Evolutionary conservation across 257 asterid species (phyloP).

Genomic region (Lantana camara): DNA sequence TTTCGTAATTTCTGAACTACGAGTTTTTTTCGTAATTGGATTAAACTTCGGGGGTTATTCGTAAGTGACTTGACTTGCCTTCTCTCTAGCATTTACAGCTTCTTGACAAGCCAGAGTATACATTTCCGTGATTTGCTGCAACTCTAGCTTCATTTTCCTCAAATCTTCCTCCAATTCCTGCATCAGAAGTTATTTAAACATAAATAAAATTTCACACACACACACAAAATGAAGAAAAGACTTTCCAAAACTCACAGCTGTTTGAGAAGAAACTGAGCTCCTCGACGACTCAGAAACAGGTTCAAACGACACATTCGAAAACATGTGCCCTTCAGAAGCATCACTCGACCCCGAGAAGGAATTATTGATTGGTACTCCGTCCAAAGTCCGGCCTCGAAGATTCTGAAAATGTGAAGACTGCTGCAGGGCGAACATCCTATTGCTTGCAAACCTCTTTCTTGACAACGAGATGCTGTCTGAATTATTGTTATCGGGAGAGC

Average conservation of each 20-base stretch:
- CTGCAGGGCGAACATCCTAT: conserved; percentile 33
- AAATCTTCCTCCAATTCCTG: conserved; percentile 72
- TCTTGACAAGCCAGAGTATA: conserved; percentile 63
- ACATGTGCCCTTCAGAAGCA: conserved; percentile 33
- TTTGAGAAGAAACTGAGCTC: conserved; percentile 37
- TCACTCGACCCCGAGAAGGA: conserved; percentile 29
- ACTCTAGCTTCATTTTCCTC: conserved; percentile 57
- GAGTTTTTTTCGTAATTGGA: no score
- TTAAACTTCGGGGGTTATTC: no score
- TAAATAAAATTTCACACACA: not conserved
- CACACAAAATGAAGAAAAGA: not conserved
- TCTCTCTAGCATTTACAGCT: conserved; percentile 41
- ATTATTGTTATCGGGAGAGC: conserved; percentile 21
- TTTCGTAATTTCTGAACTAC: no score
- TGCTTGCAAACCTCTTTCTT: conserved; percentile 17
- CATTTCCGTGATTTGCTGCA: conserved; percentile 60
- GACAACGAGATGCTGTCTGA: no score
- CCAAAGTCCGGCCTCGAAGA: conserved; percentile 22
- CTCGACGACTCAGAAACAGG: conserved; percentile 31
- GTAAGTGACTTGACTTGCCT: conserved; percentile 36
- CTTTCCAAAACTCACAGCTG: conserved; percentile 31
- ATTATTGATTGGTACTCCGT: not conserved
- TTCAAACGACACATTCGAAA: conserved; percentile 41
- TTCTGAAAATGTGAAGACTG: conserved; percentile 29
- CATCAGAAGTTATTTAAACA: conserved; percentile 25